Conservation (phyloP, 371 early-diverging fungal genomes). For the Mucor saturninus region DNA sequence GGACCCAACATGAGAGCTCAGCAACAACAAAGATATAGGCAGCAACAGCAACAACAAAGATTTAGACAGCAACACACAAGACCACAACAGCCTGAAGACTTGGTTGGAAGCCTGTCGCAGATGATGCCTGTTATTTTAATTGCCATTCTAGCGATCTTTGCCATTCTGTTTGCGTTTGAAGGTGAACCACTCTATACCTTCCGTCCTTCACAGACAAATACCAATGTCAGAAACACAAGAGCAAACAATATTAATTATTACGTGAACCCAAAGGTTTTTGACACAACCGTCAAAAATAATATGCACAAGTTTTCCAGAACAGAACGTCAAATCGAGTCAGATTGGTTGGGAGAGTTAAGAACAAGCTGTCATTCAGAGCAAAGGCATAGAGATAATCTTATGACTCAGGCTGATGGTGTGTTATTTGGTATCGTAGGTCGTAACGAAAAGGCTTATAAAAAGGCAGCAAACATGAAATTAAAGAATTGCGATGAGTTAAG, state of each 20-base stretch:
- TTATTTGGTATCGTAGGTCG: conserved; percentile 40
- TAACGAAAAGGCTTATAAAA: conserved; percentile 43
- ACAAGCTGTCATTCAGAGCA: conserved; percentile 41
- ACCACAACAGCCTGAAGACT: background rate
- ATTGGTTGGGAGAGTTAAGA: conserved; percentile 42
- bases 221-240: conserved; percentile 37
- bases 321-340: conserved; percentile 48
- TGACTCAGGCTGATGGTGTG: conserved; percentile 43
- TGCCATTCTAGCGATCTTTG: conserved; percentile 12
- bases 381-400: conserved; percentile 27
- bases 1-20: conserved; percentile 10
- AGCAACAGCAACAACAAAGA: conserved; percentile 21
- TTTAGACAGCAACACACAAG: conserved; percentile 15
- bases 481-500: conserved; percentile 44
- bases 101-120: conserved; percentile 7
- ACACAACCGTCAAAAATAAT: conserved; percentile 17
- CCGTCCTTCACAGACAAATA: conserved; percentile 36
- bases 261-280: conserved; percentile 42
- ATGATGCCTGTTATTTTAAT: conserved; percentile 26
- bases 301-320: conserved; percentile 28
- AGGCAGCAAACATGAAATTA: conserved; percentile 39
- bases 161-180: conserved; percentile 23
- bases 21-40: conserved; percentile 16
- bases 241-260: conserved; percentile 48
- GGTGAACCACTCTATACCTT: conserved; percentile 45